Evolutionary conservation across 2,329 filamentous ascomycete species (phyloP).

Genomic region (Didymella keratinophila): DNA sequence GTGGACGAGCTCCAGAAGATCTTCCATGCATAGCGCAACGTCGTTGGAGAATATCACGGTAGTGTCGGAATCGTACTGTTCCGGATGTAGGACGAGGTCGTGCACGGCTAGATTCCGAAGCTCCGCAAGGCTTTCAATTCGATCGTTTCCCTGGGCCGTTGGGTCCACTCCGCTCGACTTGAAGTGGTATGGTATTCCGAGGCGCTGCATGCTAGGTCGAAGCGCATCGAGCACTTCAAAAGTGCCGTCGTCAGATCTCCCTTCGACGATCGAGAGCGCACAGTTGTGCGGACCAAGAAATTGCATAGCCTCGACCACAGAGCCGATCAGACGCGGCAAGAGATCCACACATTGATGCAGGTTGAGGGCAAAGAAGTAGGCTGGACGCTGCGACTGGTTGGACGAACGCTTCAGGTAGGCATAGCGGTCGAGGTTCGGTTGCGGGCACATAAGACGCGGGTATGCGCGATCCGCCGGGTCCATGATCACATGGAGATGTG

Average conservation of each 20-base stretch:
- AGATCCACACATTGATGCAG: constrained; percentile 56
- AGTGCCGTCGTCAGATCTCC: constrained; percentile 64
- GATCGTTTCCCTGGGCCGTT: constrained; percentile 38
- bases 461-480: no score
- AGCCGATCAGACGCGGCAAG: constrained; percentile 61
- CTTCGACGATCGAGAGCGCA: constrained; percentile 64
- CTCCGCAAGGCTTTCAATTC: constrained; percentile 58
- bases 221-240: constrained; percentile 59
- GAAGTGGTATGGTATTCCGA: constrained; percentile 55
- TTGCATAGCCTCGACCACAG: constrained; percentile 58
- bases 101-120: constrained; percentile 63
- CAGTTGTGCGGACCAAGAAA: constrained; percentile 62
- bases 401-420: constrained; percentile 22
- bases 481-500: no score
- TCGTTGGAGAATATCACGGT: constrained; percentile 90
- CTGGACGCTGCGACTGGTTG: constrained; percentile 19
- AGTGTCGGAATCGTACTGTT: constrained; percentile 94
- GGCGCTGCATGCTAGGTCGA: constrained; percentile 46
- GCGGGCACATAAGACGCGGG: constrained; percentile 19
- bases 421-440: constrained; percentile 28
- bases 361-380: constrained; percentile 61
- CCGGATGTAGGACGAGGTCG: constrained; percentile 64
- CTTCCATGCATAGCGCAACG: constrained; percentile 61
- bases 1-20: constrained; percentile 64
- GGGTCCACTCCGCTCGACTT: constrained; percentile 57